Percentiles rank a stretch among this genome's conserved stretches.
Evolutionary conservation across 139 green algal species (phyloP).

Genomic region (Asterochloris erici): DNA sequence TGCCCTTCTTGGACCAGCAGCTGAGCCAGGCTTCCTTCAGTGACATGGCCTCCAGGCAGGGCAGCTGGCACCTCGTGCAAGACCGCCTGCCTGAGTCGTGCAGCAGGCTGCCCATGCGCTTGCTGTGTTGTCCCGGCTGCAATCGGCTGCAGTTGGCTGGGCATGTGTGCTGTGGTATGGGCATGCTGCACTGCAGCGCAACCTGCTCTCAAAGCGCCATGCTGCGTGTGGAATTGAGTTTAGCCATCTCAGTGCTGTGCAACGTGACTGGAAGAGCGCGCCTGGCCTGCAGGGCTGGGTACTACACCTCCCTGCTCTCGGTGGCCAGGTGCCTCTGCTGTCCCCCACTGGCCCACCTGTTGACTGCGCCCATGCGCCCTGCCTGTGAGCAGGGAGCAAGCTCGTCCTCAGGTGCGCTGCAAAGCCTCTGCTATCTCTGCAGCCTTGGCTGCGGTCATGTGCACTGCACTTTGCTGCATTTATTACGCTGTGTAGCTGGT

Average conservation of each 20-base stretch:
- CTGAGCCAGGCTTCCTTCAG: slow-evolving; percentile 53
- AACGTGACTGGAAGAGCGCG: too few species aligned
- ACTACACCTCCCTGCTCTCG: slow-evolving; percentile 48
- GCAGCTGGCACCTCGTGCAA: too few species aligned
- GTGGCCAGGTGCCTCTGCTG: slow-evolving; percentile 39
- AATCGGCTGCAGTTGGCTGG: too few species aligned
- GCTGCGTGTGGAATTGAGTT: too few species aligned
- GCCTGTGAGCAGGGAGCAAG: neutral
- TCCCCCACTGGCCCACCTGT: slow-evolving; percentile 18
- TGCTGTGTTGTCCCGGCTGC: too few species aligned
- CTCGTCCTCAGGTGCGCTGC: neutral
- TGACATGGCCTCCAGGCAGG: slow-evolving; percentile 50
- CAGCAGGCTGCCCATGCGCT: too few species aligned
- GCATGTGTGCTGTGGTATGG: too few species aligned
- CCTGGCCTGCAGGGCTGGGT: slow-evolving; percentile 24
- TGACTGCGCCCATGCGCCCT: slow-evolving; percentile 15
- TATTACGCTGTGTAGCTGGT: neutral
- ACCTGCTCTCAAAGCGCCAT: too few species aligned
- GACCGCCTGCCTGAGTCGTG: too few species aligned
- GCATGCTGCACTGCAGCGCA: too few species aligned
- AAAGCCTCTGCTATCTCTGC: neutral
- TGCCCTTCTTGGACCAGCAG: slow-evolving; percentile 43
- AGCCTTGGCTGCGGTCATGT: neutral
- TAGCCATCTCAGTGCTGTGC: too few species aligned
- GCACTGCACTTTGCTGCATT: neutral